phyloP scores from a whole-genome alignment of 257 asterid genomes.

The Thymus quinquecostatus region DNA sequence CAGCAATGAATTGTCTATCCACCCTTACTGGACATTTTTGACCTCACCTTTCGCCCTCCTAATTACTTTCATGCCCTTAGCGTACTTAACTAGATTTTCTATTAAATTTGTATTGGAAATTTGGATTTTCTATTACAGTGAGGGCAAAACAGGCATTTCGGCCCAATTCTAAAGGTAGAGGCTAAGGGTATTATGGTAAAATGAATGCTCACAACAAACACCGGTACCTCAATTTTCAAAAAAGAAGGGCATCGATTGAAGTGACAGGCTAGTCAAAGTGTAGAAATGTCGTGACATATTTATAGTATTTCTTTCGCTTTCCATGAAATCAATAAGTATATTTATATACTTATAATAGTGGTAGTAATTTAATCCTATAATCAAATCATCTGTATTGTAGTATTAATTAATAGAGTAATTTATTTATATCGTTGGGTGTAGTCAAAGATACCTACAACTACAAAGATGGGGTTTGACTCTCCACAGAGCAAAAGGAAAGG shows the following conservation, averaged over 20 bases:
- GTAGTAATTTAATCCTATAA: no score
- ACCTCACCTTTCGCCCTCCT: constrained; percentile 19
- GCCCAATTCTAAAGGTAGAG: background rate
- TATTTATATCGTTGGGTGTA: background rate
- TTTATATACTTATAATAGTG: background rate
- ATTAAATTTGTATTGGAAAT: no score
- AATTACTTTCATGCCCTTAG: constrained; percentile 26
- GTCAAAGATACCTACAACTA: constrained; percentile 46
- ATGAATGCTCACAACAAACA: constrained; percentile 20
- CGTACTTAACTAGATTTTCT: background rate
- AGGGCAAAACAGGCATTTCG: constrained; percentile 18
- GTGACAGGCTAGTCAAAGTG: constrained; percentile 65
- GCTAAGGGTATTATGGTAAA: constrained; percentile 33
- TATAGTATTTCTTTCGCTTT: background rate
- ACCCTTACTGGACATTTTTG: constrained; percentile 36
- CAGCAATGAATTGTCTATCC: constrained; percentile 22
- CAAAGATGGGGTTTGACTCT: constrained; percentile 42
- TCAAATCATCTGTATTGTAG: background rate
- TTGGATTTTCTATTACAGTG: no score
- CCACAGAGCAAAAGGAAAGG: background rate
- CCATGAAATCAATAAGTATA: constrained; percentile 7
- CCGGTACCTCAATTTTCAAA: constrained; percentile 46
- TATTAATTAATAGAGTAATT: background rate
- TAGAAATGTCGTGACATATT: constrained; percentile 31
- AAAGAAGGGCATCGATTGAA: constrained; percentile 59